A percentile compares a stretch with the other conserved stretches of the same genome.
These are phyloP conservation scores for Xylaria sp. DNA, from an alignment of 2,329 filamentous ascomycete species.

Conservation along the genomic window DNA sequence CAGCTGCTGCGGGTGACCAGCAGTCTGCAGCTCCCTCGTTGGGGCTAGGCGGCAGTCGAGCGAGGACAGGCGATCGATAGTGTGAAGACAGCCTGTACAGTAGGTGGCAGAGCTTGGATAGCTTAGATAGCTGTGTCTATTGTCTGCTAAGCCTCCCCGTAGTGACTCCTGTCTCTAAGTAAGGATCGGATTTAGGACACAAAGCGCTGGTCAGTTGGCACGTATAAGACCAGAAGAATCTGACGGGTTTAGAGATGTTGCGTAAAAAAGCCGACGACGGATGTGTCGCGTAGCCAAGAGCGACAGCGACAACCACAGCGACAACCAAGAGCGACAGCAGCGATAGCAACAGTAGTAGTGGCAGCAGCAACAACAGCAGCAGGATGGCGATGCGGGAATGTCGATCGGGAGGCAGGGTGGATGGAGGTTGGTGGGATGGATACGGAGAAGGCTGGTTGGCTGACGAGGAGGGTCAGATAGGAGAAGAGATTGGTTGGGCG, in stretches of 20 bases:
- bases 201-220: neutral
- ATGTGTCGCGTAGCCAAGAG: neutral
- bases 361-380: constrained; percentile 3
- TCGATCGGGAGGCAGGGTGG: constrained; percentile 34
- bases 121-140: constrained; percentile 3
- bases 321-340: constrained; percentile 4
- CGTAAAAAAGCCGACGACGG: constrained; percentile 19
- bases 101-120: constrained; percentile 13
- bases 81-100: constrained; percentile 22
- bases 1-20: constrained; percentile 49
- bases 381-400: constrained; percentile 27
- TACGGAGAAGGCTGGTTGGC: constrained; percentile 45
- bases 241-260: constrained; percentile 16
- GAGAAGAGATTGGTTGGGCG: constrained; percentile 47
- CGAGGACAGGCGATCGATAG: constrained; percentile 17
- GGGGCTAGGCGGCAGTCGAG: constrained; percentile 32
- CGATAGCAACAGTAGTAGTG: no score
- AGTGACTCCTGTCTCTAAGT: neutral
- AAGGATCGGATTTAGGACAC: neutral
- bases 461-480: constrained; percentile 42
- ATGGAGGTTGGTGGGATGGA: constrained; percentile 41
- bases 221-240: neutral
- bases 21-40: constrained; percentile 48
- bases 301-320: constrained; percentile 1
- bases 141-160: neutral